A percentile compares a stretch with the other conserved stretches of the same genome.
phyloP scores from a whole-genome alignment of 768 basidiomycete species.

The Cystoderma amianthinum region DNA sequence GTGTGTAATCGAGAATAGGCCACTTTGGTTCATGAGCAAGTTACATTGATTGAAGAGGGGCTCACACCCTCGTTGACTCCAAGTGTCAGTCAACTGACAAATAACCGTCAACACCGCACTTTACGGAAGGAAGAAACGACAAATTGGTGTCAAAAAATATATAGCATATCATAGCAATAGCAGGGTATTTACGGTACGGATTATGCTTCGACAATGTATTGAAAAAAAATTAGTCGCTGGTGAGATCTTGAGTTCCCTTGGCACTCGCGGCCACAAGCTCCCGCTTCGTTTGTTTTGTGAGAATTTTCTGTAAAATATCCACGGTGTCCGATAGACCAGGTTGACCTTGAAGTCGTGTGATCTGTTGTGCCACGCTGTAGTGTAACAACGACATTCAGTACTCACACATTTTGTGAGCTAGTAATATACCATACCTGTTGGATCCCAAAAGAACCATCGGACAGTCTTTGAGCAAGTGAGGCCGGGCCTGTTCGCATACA shows the following conservation, averaged over 20 bases:
- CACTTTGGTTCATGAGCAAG: not conserved
- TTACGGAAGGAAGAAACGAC: no score
- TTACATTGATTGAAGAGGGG: no score
- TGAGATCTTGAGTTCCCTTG: no score
- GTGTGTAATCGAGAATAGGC: not conserved
- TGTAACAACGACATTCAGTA: constrained; percentile 13
- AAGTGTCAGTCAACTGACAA: no score
- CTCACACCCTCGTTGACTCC: no score
- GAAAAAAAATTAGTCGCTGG: no score
- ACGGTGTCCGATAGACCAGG: constrained; percentile 26
- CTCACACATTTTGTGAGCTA: not conserved
- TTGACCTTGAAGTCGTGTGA: not conserved
- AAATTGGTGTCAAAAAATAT: no score
- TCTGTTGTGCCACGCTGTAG: constrained; percentile 35
- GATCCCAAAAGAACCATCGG: constrained; percentile 46
- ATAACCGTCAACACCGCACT: no score
- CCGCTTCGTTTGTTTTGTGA: constrained; percentile 25
- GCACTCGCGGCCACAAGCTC: no score
- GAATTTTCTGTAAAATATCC: constrained; percentile 28
- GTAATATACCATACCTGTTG: constrained; percentile 32
- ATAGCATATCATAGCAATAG: no score
- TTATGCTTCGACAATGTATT: no score
- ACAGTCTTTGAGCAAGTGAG: constrained; percentile 48
- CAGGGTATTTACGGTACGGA: no score
- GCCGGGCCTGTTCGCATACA: constrained; percentile 37